Percentiles rank a stretch among this genome's conserved stretches.
Conservation (phyloP, 2,329 filamentous ascomycete species). For the Claviceps purpurea region DNA sequence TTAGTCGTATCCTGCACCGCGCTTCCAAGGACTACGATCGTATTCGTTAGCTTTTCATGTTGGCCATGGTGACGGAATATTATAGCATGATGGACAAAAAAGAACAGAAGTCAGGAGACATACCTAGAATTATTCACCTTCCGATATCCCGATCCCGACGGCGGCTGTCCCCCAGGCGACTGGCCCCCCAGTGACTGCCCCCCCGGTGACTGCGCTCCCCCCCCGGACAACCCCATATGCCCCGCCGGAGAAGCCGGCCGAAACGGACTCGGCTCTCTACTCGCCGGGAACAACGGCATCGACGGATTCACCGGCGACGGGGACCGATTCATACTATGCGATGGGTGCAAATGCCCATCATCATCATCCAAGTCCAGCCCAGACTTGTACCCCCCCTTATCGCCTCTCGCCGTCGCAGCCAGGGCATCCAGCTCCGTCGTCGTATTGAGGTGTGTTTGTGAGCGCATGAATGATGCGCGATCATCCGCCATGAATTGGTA, state of each 20-base stretch:
- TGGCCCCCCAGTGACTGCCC: not conserved
- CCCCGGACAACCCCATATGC: not conserved
- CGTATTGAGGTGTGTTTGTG: conserved; percentile 59
- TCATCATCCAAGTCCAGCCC: conserved; percentile 28
- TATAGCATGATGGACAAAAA: no score
- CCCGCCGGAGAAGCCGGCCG: conserved; percentile 23
- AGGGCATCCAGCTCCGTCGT: conserved; percentile 82
- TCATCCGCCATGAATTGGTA: conserved; percentile 95
- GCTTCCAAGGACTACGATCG: conserved; percentile 27
- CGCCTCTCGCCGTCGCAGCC: conserved; percentile 78
- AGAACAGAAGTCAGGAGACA: not conserved
- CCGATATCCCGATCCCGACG: conserved; percentile 15
- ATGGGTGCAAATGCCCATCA: conserved; percentile 25
- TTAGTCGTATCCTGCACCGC: conserved; percentile 31
- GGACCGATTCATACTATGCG: conserved; percentile 12
- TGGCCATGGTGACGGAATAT: not conserved
- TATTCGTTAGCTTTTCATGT: not conserved
- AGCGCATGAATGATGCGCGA: conserved; percentile 93
- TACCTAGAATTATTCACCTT: conserved; percentile 29
- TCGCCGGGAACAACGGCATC: conserved; percentile 29
- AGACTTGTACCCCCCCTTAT: conserved; percentile 27
- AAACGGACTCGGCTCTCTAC: conserved; percentile 23
- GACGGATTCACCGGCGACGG: conserved; percentile 27
- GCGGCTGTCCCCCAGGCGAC: no score
- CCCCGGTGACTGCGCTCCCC: not conserved